Base-by-base conservation (phyloP, 495 filamentous ascomycete species). In the Rhizodiscina lignyota region DNA sequence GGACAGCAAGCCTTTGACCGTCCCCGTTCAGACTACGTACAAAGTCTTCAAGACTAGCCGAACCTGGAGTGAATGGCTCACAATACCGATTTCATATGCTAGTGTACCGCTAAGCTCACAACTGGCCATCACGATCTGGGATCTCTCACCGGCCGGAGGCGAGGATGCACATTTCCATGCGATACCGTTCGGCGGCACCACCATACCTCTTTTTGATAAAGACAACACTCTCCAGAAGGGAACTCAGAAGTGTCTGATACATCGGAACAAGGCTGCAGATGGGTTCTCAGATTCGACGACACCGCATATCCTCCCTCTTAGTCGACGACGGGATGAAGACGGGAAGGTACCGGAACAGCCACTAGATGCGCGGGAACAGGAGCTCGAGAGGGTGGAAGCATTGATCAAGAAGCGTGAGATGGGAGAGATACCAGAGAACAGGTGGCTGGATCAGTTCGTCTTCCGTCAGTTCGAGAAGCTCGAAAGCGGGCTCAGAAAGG, bases 391-490 rank as follows among this genome's bases (percentile, higher is more conserved):
- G 12, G 63, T 94, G 28, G 83, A 92, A 51, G 74, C 72, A 35
- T 49, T 94, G 31, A 79, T 99, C 47, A 99, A 99, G 60, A 91
- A 94, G 53, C 91, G 94, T 47, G 89, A 99, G 51, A 89, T 94
- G 75, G 83, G 83, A 17, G 87, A 96, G 47, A 86, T 99, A 11
- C 75, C 80, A 2, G 69, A 81, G 12, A 77, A 89, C 30, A 84
- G 91, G 50, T 96, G 89, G 89, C 68, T 99, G 34, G 89, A 99
- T 50, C 78, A 85, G 42, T 63, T 96, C 39, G 83, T 92, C 4
- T 94, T 92, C 50, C 77, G 84, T 26, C 75, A 76, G 29, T 64
- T 89, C 33, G 84, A 91, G 54, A 84, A 77, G 58, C 42, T 50
- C 4, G 34, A 38, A 36, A 49, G 30, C 18, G 18, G 32, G 8